phyloP scores from a whole-genome alignment of 1,284 basidiomycete genomes.

The Puccinia triticina region DNA sequence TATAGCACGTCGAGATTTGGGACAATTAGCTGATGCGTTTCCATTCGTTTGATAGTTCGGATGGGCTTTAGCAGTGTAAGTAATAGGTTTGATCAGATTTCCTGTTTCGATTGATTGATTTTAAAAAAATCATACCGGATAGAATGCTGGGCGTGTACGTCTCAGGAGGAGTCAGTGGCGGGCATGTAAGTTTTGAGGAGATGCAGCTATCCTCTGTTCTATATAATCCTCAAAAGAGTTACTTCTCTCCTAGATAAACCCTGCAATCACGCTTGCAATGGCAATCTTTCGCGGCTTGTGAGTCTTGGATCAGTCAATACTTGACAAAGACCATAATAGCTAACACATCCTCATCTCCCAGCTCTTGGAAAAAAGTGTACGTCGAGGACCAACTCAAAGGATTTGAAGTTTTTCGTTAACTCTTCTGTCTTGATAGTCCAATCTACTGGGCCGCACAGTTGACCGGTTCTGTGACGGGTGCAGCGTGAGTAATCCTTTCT shows the following conservation, averaged over 20 bases:
- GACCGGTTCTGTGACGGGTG: slow-evolving; percentile 40
- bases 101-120: background rate
- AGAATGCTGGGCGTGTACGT: slow-evolving; percentile 46
- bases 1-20: background rate
- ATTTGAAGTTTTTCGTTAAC: background rate
- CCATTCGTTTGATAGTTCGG: slow-evolving; percentile 27
- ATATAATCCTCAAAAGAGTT: background rate
- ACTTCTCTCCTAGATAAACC: slow-evolving; percentile 35
- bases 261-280: slow-evolving; percentile 42
- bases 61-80: slow-evolving; percentile 48
- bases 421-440: slow-evolving; percentile 17
- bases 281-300: slow-evolving; percentile 45
- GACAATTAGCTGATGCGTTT: background rate
- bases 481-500: slow-evolving; percentile 14
- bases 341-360: background rate
- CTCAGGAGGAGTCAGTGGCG: slow-evolving; percentile 46
- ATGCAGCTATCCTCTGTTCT: too few species aligned
- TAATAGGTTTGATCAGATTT: background rate
- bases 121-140: background rate
- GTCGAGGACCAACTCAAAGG: background rate
- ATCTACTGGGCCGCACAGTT: slow-evolving; percentile 46
- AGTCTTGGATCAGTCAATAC: background rate
- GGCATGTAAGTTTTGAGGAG: slow-evolving; percentile 28
- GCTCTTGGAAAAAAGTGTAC: slow-evolving; percentile 51
- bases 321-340: background rate